Percentiles rank a stretch among this genome's conserved stretches.
Conservation (phyloP, 2,329 filamentous ascomycete species). For the Phyllosticta paracitricarpa region DNA sequence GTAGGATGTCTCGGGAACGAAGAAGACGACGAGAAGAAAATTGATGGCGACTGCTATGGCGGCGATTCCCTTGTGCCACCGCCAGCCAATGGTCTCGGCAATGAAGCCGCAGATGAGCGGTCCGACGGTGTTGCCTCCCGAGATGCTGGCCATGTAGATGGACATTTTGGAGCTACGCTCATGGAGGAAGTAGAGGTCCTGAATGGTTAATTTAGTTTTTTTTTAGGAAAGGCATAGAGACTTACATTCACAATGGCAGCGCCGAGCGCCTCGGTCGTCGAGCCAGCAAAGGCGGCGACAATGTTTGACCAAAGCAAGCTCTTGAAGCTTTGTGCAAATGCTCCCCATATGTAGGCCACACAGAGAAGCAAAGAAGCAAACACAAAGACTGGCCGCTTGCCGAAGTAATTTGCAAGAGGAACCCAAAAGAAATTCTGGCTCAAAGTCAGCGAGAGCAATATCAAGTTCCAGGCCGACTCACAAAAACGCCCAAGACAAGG, state of each 20-base stretch:
- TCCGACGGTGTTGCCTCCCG: slow-evolving; percentile 31
- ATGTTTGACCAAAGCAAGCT: slow-evolving; percentile 38
- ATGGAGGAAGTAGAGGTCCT: slow-evolving; percentile 22
- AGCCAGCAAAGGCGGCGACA: slow-evolving; percentile 36
- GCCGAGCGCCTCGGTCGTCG: slow-evolving; percentile 36
- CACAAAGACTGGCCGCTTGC: slow-evolving; percentile 39
- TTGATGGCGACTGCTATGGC: slow-evolving; percentile 23
- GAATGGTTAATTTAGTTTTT: slow-evolving; percentile 5
- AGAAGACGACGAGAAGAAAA: slow-evolving; percentile 26
- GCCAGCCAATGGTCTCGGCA: slow-evolving; percentile 29
- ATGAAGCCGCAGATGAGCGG: slow-evolving; percentile 32
- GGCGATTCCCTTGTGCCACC: slow-evolving; percentile 33
- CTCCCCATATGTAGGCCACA: slow-evolving; percentile 38
- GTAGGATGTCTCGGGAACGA: slow-evolving; percentile 30
- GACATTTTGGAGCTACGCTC: slow-evolving; percentile 28
- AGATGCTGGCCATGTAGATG: slow-evolving; percentile 31
- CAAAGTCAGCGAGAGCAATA: not conserved
- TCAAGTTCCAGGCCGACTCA: not conserved
- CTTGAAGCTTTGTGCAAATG: slow-evolving; percentile 30
- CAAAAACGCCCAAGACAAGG: slow-evolving; percentile 38
- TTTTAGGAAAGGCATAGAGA: slow-evolving; percentile 5
- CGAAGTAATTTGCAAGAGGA: slow-evolving; percentile 38
- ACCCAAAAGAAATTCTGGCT: slow-evolving; percentile 42
- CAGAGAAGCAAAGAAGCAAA: slow-evolving; percentile 35
- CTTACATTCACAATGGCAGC: slow-evolving; percentile 28